Conservation (phyloP, 2,329 filamentous ascomycete genomes). For the Arachnomyces sp. region DNA sequence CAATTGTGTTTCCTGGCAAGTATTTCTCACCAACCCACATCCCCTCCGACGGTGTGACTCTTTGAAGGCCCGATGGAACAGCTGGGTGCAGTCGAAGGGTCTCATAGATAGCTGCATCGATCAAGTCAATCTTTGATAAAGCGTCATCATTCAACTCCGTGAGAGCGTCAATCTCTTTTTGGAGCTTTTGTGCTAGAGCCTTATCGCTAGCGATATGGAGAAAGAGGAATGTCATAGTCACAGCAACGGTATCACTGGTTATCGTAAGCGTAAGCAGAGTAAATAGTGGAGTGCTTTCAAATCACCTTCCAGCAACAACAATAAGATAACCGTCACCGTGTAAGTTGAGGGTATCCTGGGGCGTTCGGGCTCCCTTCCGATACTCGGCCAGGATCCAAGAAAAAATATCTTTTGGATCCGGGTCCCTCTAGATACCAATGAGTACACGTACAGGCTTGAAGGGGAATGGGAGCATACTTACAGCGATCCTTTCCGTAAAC, state of each 20-base stretch:
- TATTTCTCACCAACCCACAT: slow-evolving; percentile 13
- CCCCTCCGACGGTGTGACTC: slow-evolving; percentile 28
- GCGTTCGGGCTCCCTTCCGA: too few species aligned
- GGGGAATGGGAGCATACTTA: too few species aligned
- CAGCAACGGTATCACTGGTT: slow-evolving; percentile 37
- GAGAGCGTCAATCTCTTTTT: slow-evolving; percentile 21
- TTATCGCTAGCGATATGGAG: slow-evolving; percentile 28
- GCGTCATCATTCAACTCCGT: neutral
- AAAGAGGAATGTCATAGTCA: slow-evolving; percentile 33
- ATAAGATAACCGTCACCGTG: slow-evolving; percentile 17
- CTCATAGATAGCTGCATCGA: slow-evolving; percentile 36
- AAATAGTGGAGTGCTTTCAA: too few species aligned
- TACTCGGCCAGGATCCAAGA: too few species aligned
- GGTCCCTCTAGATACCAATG: neutral
- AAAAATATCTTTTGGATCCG: too few species aligned
- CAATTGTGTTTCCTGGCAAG: slow-evolving; percentile 15
- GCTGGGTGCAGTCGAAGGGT: slow-evolving; percentile 36
- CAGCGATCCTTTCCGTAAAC: slow-evolving; percentile 13
- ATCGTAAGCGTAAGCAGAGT: too few species aligned
- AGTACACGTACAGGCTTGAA: too few species aligned
- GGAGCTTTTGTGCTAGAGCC: slow-evolving; percentile 21
- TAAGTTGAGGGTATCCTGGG: too few species aligned
- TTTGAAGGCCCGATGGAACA: slow-evolving; percentile 27
- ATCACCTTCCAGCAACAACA: slow-evolving; percentile 24
- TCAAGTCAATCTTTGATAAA: slow-evolving; percentile 11